Evolutionary conservation across 345 rosid genomes (phyloP).

Genomic region (Populus deltoides): DNA sequence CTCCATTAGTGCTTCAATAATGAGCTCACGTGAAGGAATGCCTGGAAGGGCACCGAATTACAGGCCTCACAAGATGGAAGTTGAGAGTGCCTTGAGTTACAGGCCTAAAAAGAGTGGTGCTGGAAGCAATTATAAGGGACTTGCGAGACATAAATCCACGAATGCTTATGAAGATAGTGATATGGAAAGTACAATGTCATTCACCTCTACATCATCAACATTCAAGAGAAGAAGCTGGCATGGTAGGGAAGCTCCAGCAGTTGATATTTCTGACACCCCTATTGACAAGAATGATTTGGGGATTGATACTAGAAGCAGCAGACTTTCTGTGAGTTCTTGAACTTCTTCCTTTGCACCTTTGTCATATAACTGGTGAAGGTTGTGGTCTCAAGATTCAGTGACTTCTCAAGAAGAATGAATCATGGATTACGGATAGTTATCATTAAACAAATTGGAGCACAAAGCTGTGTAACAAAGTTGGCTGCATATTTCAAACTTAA

Average conservation of each 20-base stretch:
- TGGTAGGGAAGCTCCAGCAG: constrained; percentile 24
- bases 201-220: constrained; percentile 17
- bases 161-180: constrained; percentile 33
- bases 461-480: no score
- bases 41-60: neutral
- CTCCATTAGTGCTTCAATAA: neutral
- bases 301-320: constrained; percentile 12
- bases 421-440: no score
- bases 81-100: constrained; percentile 3
- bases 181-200: constrained; percentile 35
- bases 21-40: neutral
- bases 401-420: no score
- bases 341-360: neutral
- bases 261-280: constrained; percentile 27
- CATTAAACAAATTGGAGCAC: no score
- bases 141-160: constrained; percentile 20
- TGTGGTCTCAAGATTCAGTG: neutral
- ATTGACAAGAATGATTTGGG: constrained; percentile 34
- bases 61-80: constrained; percentile 7
- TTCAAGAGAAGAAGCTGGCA: constrained; percentile 52
- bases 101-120: constrained; percentile 11
- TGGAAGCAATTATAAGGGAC: constrained; percentile 14
- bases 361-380: neutral
- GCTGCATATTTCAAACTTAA: no score
- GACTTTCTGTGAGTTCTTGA: constrained; percentile 28